phyloP scores from a whole-genome alignment of 2,329 filamentous ascomycete genomes.

The Aspergillus eucalypticola region DNA sequence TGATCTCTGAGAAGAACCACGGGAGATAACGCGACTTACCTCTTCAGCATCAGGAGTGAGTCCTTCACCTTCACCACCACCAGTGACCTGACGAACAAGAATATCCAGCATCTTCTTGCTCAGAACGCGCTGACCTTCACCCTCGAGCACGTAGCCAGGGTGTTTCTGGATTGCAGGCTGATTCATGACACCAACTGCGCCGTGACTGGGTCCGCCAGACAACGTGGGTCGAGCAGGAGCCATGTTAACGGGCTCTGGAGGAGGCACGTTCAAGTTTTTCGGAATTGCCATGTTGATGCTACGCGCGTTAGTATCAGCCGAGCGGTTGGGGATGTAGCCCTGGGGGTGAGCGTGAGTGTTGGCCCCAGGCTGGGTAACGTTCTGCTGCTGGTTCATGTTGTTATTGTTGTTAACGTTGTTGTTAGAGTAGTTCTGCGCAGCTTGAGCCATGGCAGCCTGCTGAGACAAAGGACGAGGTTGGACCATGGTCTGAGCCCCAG shows the following conservation, averaged over 20 bases:
- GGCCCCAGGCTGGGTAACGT: slow-evolving; percentile 31
- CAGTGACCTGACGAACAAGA: slow-evolving; percentile 89
- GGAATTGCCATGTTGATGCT: slow-evolving; percentile 76
- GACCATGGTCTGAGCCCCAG: slow-evolving; percentile 31
- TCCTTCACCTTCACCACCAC: slow-evolving; percentile 72
- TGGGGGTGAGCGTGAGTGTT: slow-evolving; percentile 45
- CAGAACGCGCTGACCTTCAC: slow-evolving; percentile 88
- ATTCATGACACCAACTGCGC: slow-evolving; percentile 77
- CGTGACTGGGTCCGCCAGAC: slow-evolving; percentile 71
- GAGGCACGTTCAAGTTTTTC: slow-evolving; percentile 71
- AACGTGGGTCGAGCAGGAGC: slow-evolving; percentile 75
- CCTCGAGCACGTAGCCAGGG: slow-evolving; percentile 82
- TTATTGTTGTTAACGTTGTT: slow-evolving; percentile 24
- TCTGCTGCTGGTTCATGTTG: slow-evolving; percentile 26
- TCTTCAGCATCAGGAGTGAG: slow-evolving; percentile 94
- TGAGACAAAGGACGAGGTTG: slow-evolving; percentile 48
- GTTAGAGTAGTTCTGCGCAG: slow-evolving; percentile 46
- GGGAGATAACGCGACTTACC: slow-evolving; percentile 53
- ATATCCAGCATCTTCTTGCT: slow-evolving; percentile 98
- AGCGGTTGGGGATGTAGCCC: slow-evolving; percentile 44
- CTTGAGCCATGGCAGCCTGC: slow-evolving; percentile 48
- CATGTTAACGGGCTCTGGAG: slow-evolving; percentile 74
- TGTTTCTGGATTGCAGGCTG: slow-evolving; percentile 82
- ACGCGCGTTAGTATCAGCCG: slow-evolving; percentile 42
- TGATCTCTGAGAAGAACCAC: neutral